Base-by-base conservation (phyloP, 2,329 filamentous ascomycete species). In the Pseudocercospora crystallina region DNA sequence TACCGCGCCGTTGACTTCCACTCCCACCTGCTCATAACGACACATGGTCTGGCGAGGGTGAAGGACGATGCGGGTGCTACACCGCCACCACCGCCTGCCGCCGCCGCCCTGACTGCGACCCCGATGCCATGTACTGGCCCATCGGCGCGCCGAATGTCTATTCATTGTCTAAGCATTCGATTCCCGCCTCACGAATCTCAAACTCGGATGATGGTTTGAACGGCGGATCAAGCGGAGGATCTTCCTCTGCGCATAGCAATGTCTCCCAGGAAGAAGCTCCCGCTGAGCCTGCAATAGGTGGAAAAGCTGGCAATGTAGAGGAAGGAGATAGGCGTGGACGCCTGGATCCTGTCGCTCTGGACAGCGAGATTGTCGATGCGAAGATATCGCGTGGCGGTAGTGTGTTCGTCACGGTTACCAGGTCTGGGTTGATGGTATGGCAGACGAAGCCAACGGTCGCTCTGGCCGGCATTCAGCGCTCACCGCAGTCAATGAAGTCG, bases 381-480 rank as follows among this genome's bases (percentile, higher is more conserved):
- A 83, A 84, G 57, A 81, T 90, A 35, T 88, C 91, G 2, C 83
- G 91, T 38, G 85, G 81, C 49, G 91, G 91, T 35, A 86, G 91
- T 64, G 74, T 87, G 55, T 96, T 99, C 72, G 89, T 89, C 44
- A 90, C 90, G 40, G 89, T 96, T 65, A 96, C 92, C 1, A 76
- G 81, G 5, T 88, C 88, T 2, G 87, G 88, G 10, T 83, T 99
- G 69, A 90, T 88, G n/a, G 80, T 99, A 60, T 99, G 94, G 94
- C 94, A 99, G 74, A 92, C 89, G 48, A 70, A 96, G 87, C 94
- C 94, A 42, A 91, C 90, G 47, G 90, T 91, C 17, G 83, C 96
- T 29, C 81, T 97, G 46, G 90, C 90, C 53, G 83, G 90, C 20
- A 85, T 96, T 41, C 80, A 90, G 53, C 87, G 94, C 58, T 97